phyloP scores from a whole-genome alignment of 805 yeast genomes.

The Starmerella sirachaensis region DNA sequence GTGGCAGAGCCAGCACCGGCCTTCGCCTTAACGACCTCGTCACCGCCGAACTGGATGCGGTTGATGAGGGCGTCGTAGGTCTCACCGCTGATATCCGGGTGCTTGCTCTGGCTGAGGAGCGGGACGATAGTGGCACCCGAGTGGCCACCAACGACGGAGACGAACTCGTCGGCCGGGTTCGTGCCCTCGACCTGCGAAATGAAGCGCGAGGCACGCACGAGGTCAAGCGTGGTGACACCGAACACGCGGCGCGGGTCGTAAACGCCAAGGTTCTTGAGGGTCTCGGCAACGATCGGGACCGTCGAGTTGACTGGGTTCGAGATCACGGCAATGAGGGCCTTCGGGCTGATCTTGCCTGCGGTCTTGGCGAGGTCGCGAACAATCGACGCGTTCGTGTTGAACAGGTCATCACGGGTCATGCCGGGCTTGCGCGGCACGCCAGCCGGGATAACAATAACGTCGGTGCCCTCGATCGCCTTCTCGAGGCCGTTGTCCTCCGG shows the following conservation, averaged over 20 bases:
- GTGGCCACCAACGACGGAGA: constrained; percentile 93
- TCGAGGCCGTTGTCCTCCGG: constrained; percentile 66
- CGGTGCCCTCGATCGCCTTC: constrained; percentile 57
- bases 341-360: constrained; percentile 69
- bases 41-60: constrained; percentile 94
- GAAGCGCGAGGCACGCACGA: constrained; percentile 80
- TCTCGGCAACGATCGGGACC: constrained; percentile 93
- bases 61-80: constrained; percentile 54
- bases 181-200: constrained; percentile 57
- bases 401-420: constrained; percentile 95
- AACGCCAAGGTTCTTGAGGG: constrained; percentile 68
- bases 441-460: constrained; percentile 84
- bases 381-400: constrained; percentile 91
- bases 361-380: constrained; percentile 86
- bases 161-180: constrained; percentile 65
- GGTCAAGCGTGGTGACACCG: constrained; percentile 94
- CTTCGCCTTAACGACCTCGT: constrained; percentile 87
- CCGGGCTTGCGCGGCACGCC: constrained; percentile 99
- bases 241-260: constrained; percentile 86
- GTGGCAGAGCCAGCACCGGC: constrained; percentile 92
- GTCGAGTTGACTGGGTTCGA: constrained; percentile 97
- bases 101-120: constrained; percentile 68
- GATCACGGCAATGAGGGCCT: constrained; percentile 70
- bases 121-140: constrained; percentile 95
- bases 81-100: constrained; percentile 47